A percentile compares a stretch with the other conserved stretches of the same genome.
Evolutionary conservation across 192 early-diverging fungal species (phyloP).

Genomic region (Spizellomyces sp.): DNA sequence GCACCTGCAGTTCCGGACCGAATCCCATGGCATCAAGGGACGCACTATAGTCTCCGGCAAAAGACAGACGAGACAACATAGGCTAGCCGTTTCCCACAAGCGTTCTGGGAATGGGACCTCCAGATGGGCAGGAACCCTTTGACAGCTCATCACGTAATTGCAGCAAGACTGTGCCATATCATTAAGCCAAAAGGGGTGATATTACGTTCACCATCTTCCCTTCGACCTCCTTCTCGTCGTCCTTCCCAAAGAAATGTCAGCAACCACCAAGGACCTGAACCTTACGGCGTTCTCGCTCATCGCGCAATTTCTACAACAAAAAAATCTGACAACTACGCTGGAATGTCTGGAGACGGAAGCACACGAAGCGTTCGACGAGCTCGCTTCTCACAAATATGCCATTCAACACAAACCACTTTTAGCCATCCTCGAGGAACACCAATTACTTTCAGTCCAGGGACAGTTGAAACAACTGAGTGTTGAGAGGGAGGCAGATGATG

Average conservation of each 20-base stretch:
- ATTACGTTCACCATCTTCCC: too few relatives aligned
- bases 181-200: too few relatives aligned
- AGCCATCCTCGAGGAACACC: conserved; percentile 47
- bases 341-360: conserved; percentile 52
- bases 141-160: too few relatives aligned
- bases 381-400: conserved; percentile 35
- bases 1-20: conserved; percentile 20
- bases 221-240: too few relatives aligned
- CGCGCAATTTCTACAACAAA: conserved; percentile 43
- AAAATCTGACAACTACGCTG: conserved; percentile 43
- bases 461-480: not conserved
- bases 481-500: conserved; percentile 27
- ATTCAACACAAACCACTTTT: conserved; percentile 43
- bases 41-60: too few relatives aligned
- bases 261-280: conserved; percentile 21
- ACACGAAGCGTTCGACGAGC: conserved; percentile 24
- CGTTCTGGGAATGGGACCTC: too few relatives aligned
- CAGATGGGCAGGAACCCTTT: too few relatives aligned
- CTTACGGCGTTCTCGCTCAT: conserved; percentile 40
- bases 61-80: too few relatives aligned
- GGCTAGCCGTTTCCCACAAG: too few relatives aligned
- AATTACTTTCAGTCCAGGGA: conserved; percentile 1
- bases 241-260: not conserved
- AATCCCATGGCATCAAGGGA: conserved; percentile 13
- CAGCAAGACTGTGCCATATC: too few relatives aligned